phyloP scores from a whole-genome alignment of 352 stramenopile genomes.

The Pythium pectinolyticum region DNA sequence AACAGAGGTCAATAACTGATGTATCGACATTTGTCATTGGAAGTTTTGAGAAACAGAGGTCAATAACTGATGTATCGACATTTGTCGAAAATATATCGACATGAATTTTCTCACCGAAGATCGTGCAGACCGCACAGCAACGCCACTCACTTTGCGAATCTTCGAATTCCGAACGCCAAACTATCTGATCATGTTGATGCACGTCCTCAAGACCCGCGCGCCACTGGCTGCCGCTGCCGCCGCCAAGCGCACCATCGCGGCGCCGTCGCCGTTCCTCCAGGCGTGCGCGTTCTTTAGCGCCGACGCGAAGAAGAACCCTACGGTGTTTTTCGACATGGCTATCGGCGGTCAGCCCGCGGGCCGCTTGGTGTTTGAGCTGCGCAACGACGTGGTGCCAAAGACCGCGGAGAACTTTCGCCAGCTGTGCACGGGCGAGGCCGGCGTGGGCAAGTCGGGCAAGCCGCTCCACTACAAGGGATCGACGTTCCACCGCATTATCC shows the following conservation, averaged over 20 bases:
- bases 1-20: too few species aligned
- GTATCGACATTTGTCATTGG: too few species aligned
- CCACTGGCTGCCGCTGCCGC: conserved; percentile 9
- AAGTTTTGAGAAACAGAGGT: too few species aligned
- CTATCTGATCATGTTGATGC: conserved; percentile 25
- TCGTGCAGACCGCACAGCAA: conserved; percentile 1
- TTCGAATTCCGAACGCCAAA: background rate
- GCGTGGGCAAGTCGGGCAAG: conserved; percentile 77
- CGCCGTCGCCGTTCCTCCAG: conserved; percentile 24
- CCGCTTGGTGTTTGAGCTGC: conserved; percentile 90
- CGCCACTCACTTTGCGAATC: conserved; percentile 1
- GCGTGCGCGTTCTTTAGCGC: conserved; percentile 51
- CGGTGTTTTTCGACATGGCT: conserved; percentile 97
- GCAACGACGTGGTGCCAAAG: conserved; percentile 95
- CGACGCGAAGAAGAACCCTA: conserved; percentile 75
- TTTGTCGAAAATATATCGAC: too few species aligned
- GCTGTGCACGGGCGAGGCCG: conserved; percentile 97
- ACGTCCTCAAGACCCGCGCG: conserved; percentile 38
- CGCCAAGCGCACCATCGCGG: conserved; percentile 20
- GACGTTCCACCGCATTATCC: conserved; percentile 92
- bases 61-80: too few species aligned
- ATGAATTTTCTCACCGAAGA: too few species aligned
- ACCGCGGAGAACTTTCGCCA: conserved; percentile 98
- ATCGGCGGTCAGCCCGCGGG: conserved; percentile 89
- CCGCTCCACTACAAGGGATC: conserved; percentile 88